These are phyloP conservation scores for Melampsora larici-populina DNA, from an alignment of 1,284 basidiomycete genomes.

Conservation along the genomic window DNA sequence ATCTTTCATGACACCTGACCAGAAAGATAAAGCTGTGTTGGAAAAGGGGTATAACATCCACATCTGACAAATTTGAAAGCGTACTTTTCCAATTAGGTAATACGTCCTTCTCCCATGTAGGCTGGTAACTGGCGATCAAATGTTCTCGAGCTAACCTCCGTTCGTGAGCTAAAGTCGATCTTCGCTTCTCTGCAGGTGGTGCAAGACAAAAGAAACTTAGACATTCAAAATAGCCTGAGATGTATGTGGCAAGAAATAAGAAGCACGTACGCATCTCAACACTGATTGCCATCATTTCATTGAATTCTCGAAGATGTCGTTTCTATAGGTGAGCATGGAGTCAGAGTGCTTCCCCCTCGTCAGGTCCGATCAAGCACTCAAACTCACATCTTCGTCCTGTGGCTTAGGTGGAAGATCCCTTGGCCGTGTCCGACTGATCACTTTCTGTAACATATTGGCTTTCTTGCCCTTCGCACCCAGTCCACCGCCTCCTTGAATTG, in stretches of 20 bases:
- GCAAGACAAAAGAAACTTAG: not conserved
- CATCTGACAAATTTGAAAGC: not conserved
- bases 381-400: conserved; percentile 48
- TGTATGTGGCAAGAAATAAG: not conserved
- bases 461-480: conserved; percentile 23
- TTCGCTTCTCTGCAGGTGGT: conserved; percentile 5
- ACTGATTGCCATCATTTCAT: conserved; percentile 25
- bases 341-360: too few relatives aligned
- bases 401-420: conserved; percentile 50
- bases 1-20: conserved; percentile 7
- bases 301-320: conserved; percentile 19
- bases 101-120: conserved; percentile 29
- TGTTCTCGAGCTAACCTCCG: conserved; percentile 9
- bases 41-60: not conserved
- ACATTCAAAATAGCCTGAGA: not conserved
- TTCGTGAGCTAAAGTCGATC: not conserved
- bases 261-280: conserved; percentile 20
- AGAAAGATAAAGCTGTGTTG: not conserved
- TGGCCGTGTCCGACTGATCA: conserved; percentile 49
- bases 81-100: conserved; percentile 34
- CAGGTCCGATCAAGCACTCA: not conserved
- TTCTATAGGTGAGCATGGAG: not conserved
- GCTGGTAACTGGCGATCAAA: conserved; percentile 12
- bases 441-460: conserved; percentile 47
- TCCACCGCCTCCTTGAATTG: conserved; percentile 33